Base-by-base conservation (phyloP, 73 alveolate genomes). In the Stentor coeruleus region DNA sequence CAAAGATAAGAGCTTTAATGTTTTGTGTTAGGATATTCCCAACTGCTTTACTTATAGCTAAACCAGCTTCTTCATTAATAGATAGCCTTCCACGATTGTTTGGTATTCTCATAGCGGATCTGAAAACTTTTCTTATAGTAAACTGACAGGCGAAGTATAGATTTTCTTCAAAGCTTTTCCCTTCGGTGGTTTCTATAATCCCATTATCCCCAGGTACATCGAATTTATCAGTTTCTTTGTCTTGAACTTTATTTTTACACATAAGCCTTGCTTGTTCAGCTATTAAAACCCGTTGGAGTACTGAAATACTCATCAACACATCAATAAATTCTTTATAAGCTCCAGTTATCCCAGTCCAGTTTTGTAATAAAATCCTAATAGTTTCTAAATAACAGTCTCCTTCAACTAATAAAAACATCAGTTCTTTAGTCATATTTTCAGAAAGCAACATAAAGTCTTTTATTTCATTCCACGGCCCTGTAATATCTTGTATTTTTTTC, bases 81-180 rank as follows among this genome's bases (percentile, higher is more conserved):
- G 26, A 14, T 20, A 14, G 31, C 39, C 66, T 75, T 15, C 77
- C 83, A 37, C 37, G 15, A 20, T 31, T 75, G 74, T 35, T 39
- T n/a, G 72, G 83, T 75, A 39, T 75, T 75, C 37, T 40, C 14
- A 35, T 75, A n/a, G 39, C 79, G 14, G 28, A 20, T 35, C 66
- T 75, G 66, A 75, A 75, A 28, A 75, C 38, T 35, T 38, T 75
- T n/a, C 83, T 37, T n/a, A 75, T 35, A 31, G 83, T n/a, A 31
- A 75, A 39, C 3, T 75, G 72, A 39, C 59, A 39, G n/a, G 66
- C 39, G 83, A 75, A 75, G 3, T 20, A 38, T 1, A 14, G 39
- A 38, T 75, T 75, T 2, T 75, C 83, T 38, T 39, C 31, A 14
- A 11, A 31, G 66, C 38, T 75, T 38, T 75, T 75, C 59, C 15